Evolutionary conservation across 352 stramenopile species (phyloP).

Genomic region (Pythium volutum): DNA sequence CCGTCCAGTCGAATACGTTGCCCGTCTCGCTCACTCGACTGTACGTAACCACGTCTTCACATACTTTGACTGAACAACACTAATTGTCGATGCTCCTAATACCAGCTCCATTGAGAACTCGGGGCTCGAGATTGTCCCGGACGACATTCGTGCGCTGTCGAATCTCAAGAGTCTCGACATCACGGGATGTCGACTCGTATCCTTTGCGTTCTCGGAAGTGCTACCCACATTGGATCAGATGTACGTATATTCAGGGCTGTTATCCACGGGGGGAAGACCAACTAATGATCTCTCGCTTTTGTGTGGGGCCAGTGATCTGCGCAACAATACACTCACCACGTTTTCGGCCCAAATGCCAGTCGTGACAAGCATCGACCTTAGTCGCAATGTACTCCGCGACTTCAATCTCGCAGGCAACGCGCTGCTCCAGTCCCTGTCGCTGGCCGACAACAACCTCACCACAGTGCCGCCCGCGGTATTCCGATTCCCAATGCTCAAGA

Average conservation of each 20-base stretch:
- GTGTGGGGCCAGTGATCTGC: neutral
- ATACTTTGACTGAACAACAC: neutral
- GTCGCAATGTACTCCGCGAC: neutral
- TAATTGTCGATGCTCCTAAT: too few relatives aligned
- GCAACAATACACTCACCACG: neutral
- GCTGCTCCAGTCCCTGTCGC: too few relatives aligned
- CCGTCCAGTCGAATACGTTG: too few relatives aligned
- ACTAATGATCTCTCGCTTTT: neutral
- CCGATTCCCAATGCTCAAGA: neutral
- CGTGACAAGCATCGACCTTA: neutral
- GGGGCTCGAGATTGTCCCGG: neutral
- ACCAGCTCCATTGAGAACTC: neutral
- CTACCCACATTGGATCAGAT: neutral
- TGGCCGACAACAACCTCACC: neutral
- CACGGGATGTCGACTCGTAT: neutral
- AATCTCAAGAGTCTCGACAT: neutral
- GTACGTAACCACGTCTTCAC: too few relatives aligned
- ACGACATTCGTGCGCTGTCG: neutral
- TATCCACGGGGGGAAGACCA: neutral
- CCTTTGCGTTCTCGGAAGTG: neutral
- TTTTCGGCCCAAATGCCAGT: neutral
- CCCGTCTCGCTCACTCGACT: too few relatives aligned
- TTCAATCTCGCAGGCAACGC: too few relatives aligned
- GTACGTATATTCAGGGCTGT: neutral
- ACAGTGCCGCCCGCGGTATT: neutral